Percentiles rank a stretch among this genome's conserved stretches.
phyloP scores from a whole-genome alignment of 1,284 basidiomycete species.

The Coniferiporia weirii region DNA sequence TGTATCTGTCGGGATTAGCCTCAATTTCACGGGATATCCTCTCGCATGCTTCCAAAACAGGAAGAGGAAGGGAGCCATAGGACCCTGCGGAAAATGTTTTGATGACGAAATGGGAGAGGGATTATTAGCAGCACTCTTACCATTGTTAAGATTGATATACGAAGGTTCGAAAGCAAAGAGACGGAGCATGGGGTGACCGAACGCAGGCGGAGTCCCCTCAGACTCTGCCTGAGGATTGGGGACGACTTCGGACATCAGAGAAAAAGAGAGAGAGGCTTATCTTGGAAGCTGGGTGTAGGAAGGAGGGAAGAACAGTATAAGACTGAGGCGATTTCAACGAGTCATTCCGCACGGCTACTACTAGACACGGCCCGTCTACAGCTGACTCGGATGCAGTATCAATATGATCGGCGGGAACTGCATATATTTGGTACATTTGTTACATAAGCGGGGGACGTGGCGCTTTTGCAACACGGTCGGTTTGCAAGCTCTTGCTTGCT shows the following conservation, averaged over 20 bases:
- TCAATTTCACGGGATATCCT: slow-evolving; percentile 47
- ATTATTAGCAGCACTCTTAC: slow-evolving; percentile 28
- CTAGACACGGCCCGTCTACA: too few relatives aligned
- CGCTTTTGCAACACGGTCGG: background rate
- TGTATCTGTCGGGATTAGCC: slow-evolving; percentile 58
- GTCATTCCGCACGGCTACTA: too few relatives aligned
- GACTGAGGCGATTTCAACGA: too few relatives aligned
- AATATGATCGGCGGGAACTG: too few relatives aligned
- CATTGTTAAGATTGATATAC: slow-evolving; percentile 65
- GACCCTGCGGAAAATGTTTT: slow-evolving; percentile 40
- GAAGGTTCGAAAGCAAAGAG: slow-evolving; percentile 54
- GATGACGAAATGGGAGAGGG: background rate
- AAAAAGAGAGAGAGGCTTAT: too few relatives aligned
- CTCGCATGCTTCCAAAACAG: slow-evolving; percentile 49
- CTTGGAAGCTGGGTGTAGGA: too few relatives aligned
- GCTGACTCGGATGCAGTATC: too few relatives aligned
- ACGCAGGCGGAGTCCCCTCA: slow-evolving; percentile 35
- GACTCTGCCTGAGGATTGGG: background rate
- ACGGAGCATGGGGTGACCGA: slow-evolving; percentile 54
- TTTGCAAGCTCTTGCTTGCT: background rate
- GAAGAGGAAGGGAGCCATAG: slow-evolving; percentile 61
- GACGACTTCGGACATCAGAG: too few relatives aligned
- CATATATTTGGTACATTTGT: too few relatives aligned
- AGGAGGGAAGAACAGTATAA: too few relatives aligned
- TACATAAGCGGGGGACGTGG: background rate